These are phyloP conservation scores for Gossypium trilobum DNA, from an alignment of 441 rosid genomes.

Conservation along the genomic window DNA sequence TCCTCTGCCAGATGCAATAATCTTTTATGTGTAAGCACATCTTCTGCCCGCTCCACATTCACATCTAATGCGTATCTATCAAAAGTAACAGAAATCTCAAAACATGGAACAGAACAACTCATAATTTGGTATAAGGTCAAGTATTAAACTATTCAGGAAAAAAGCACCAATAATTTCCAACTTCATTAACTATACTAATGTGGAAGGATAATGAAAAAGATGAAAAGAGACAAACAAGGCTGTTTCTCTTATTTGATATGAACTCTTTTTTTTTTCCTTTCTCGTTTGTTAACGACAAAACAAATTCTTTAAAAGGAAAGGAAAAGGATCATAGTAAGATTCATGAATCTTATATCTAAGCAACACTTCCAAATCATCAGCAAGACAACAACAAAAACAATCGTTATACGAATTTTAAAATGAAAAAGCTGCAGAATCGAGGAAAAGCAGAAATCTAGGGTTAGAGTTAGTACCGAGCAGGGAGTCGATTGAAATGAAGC, in stretches of 20 bases:
- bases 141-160: not conserved
- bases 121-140: not conserved
- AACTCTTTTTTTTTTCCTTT: not conserved
- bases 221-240: not conserved
- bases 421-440: not conserved
- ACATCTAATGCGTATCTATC: constrained; percentile 81
- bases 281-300: not conserved
- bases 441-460: constrained; percentile 3
- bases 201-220: not conserved
- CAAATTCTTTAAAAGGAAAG: not conserved
- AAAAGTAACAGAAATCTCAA: not conserved
- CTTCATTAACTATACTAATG: not conserved
- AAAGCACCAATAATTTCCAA: not conserved
- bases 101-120: not conserved
- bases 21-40: constrained; percentile 71
- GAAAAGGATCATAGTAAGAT: constrained; percentile 5
- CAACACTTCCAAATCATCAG: constrained; percentile 13
- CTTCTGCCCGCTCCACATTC: constrained; percentile 93
- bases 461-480: constrained; percentile 51
- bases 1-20: constrained; percentile 66
- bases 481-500: constrained; percentile 93
- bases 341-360: constrained; percentile 11
- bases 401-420: not conserved
- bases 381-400: constrained; percentile 10
- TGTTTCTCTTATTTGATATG: constrained; percentile 6